Percentiles rank a stretch among this genome's conserved stretches.
Conservation (phyloP, 148 eudicot genomes). For the Rhododendron ferrugineum region DNA sequence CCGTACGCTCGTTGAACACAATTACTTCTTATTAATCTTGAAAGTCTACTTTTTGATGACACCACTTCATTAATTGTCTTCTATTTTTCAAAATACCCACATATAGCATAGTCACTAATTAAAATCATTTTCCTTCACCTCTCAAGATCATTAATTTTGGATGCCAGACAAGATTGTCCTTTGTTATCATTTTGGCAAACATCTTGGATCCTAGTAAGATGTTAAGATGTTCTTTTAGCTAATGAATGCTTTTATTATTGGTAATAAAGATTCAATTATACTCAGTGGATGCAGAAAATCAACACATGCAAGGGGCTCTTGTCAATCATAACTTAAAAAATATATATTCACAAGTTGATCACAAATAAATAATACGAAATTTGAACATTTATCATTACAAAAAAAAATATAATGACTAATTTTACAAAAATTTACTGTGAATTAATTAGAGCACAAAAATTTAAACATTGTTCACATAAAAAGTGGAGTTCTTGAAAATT, state of each 20-base stretch:
- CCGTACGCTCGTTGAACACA: not conserved
- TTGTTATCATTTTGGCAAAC: too few relatives aligned
- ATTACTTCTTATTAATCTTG: too few relatives aligned
- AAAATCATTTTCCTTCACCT: not conserved
- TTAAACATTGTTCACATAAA: too few relatives aligned
- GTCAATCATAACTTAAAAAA: not conserved
- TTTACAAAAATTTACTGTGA: too few relatives aligned
- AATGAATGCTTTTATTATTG: not conserved
- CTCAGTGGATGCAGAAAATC: too few relatives aligned
- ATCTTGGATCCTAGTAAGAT: not conserved
- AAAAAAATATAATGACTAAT: too few relatives aligned
- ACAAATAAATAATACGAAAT: not conserved
- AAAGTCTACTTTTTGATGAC: not conserved
- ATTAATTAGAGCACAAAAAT: too few relatives aligned
- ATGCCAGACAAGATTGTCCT: too few relatives aligned
- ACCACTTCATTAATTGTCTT: not conserved
- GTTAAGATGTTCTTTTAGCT: not conserved
- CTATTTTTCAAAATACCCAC: not conserved
- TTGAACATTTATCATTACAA: too few relatives aligned
- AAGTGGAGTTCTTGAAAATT: not conserved
- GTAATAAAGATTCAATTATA: too few relatives aligned
- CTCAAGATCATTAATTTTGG: not conserved
- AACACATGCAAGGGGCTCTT: not conserved
- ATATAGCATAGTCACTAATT: not conserved
- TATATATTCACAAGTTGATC: not conserved